Evolutionary conservation across 2,329 filamentous ascomycete species (phyloP), one percentile per base, ranked within the genome.

Genomic region (Didymella lethalis): DNA sequence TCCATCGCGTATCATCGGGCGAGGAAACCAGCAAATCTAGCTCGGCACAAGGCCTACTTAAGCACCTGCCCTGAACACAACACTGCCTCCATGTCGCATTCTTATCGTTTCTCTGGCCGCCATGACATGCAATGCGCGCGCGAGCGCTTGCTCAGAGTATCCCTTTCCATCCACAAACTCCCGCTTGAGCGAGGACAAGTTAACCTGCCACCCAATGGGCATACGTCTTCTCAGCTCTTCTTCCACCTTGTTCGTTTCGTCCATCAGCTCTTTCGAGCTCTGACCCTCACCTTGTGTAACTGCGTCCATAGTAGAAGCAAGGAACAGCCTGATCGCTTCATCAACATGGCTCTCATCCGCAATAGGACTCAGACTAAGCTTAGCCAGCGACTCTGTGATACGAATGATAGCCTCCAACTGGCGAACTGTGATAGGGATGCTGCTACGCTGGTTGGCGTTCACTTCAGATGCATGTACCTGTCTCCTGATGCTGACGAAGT

Each of bases 371-470:
- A 99, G 85, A 0, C 90, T 88, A 43, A 99, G 83, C 77, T 99
- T 99, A 56, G 95, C 95, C 2, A 99, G 86, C 0, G 95, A 93
- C 77, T 99, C 95, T 2, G 93, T 96, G 72, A 99, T 98, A 75
- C 95, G 94, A 64, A 98, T 91, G 67, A 99, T 96, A 70, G 94
- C 94, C 79, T 99, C 95, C 6, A 99, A 86, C 76, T 99, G 95
- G 76, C 95, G 93, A 50, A 99, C 91, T 0, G 95, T 99, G 77
- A 99, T 99, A 50, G 95, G 95, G 70, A 99, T 98, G 20, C 91
- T 95, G 7, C 92, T 96, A 18, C 95, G 90, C 40, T 90, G 85
- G 77, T 97, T 96, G 63, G 93, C 90, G 71, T 96, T 91, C 44
- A 96, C 83, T 77, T 99, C 95, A 0, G 92, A 89, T 25, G 92